Conservation (phyloP, 176 grass and related monocot species). For the Secale cereale region DNA sequence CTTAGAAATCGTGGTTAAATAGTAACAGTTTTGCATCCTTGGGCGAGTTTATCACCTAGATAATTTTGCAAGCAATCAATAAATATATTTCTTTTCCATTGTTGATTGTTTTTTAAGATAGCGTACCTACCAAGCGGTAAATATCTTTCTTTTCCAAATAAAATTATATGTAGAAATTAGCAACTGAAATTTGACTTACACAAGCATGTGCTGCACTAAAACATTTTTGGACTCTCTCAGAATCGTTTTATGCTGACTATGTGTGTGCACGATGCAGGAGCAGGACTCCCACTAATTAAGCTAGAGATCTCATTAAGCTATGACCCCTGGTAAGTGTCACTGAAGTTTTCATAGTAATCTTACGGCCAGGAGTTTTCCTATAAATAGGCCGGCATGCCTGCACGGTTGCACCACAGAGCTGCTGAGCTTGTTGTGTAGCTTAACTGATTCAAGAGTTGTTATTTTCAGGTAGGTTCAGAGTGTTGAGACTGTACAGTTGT, state of each 20-base stretch:
- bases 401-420: neutral
- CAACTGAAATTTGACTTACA: too few species aligned
- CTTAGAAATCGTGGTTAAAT: too few species aligned
- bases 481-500: neutral
- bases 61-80: too few species aligned
- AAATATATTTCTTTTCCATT: too few species aligned
- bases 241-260: neutral
- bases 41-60: too few species aligned
- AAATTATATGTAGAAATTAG: too few species aligned
- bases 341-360: neutral
- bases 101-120: too few species aligned
- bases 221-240: neutral
- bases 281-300: neutral
- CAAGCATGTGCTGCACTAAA: too few species aligned
- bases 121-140: too few species aligned
- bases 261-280: neutral
- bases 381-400: conserved; percentile 5
- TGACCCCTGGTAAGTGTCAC: neutral
- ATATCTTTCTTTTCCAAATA: too few species aligned
- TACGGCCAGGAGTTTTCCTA: neutral
- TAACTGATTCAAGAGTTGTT: neutral
- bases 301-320: neutral
- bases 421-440: neutral
- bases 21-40: too few species aligned
- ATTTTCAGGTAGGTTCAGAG: neutral